Evolutionary conservation across 2,329 filamentous ascomycete species (phyloP), one percentile per base, ranked within the genome.

Genomic region (Aspergillus japonicus): DNA sequence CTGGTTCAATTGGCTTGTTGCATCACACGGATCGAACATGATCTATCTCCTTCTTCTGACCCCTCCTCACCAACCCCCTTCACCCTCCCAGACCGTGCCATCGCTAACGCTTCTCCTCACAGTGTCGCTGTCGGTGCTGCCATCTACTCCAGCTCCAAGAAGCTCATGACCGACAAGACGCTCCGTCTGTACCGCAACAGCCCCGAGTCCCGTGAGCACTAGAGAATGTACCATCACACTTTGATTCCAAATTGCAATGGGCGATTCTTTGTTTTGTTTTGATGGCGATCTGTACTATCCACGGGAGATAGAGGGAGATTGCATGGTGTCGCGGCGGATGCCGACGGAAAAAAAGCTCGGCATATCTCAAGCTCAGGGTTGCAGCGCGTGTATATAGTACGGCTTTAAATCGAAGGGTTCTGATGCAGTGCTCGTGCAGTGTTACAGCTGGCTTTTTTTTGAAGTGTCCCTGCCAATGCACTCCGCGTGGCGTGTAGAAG

Each of bases 81-180:
- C 55, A 44, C 51, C 59, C 47, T 26, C 56, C 8, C 31, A 31
- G 56, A 39, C 19, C 50, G 52, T 39, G 53, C 50, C 47, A 58
- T 50, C 50, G 56, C 69, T 72, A 62, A 71, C 64, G 50, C 26
- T 47, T 53, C 60, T n/a, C 35, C 50, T 60, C 60, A 53, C 69
- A 86, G 84, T 69, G 79, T 87, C 71, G 86, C 93, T 73, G 76
- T 98, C 67, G 79, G 83, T 74, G 92, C 92, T 69, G 95, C 90
- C 71, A 77, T 82, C 76, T 98, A 96, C 85, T 95, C 93, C 61
- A 82, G 89, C 80, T 75, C 78, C 75, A 88, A 89, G 77, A 97
- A 98, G 83, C 86, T 99, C 75, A 77, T 86, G 64, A 87, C 89
- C 70, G 95, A 99, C 84, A 94, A 94, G 86, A 96, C 90, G 71